These are phyloP conservation scores for Trichoderma afroharzianum DNA, from an alignment of 2,329 filamentous ascomycete genomes.

Conservation along the genomic window DNA sequence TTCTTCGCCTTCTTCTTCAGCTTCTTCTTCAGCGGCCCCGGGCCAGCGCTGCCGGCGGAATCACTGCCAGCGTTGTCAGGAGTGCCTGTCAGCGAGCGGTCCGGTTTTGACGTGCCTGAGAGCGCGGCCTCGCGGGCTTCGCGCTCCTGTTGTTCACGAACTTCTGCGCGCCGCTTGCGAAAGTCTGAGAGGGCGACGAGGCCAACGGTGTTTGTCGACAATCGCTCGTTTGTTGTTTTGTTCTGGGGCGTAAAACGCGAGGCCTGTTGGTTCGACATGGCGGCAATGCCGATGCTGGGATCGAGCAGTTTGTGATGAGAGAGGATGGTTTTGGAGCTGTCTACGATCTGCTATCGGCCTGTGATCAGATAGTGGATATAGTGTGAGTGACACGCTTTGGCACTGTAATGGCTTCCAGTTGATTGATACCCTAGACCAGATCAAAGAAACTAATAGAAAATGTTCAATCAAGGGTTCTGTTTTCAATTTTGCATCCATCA, in stretches of 20 bases:
- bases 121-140: conserved; percentile 65
- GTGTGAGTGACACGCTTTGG: not conserved
- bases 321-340: not conserved
- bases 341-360: not conserved
- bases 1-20: conserved; percentile 39
- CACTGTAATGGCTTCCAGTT: not conserved
- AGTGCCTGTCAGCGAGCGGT: conserved; percentile 46
- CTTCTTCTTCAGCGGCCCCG: conserved; percentile 27
- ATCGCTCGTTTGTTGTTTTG: conserved; percentile 72
- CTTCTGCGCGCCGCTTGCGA: conserved; percentile 90
- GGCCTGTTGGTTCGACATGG: conserved; percentile 24
- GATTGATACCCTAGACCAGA: not conserved
- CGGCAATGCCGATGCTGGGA: not conserved
- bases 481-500: not conserved
- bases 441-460: not conserved
- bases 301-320: conserved; percentile 26
- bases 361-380: not conserved
- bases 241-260: conserved; percentile 73
- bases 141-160: conserved; percentile 84
- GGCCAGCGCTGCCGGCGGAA: conserved; percentile 22
- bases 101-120: conserved; percentile 44
- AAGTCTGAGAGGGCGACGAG: conserved; percentile 91
- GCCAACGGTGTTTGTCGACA: conserved; percentile 84
- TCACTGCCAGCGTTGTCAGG: conserved; percentile 42
- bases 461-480: not conserved